Evolutionary conservation across 768 basidiomycete genomes (phyloP).

Genomic region (Dentipellis sp.): DNA sequence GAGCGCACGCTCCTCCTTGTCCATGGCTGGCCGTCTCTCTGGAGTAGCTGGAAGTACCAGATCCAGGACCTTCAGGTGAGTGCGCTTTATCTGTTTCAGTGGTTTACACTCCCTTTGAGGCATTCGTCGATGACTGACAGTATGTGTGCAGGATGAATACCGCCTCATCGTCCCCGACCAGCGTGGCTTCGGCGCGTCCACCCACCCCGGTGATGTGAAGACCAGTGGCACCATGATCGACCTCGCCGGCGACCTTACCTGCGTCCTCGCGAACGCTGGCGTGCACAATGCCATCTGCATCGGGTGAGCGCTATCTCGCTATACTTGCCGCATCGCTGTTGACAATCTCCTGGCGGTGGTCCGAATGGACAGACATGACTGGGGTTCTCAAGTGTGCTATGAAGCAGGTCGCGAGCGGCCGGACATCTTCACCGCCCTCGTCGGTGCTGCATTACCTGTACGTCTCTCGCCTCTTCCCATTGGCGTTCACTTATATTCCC

Average conservation of each 20-base stretch:
- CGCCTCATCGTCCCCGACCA: constrained; percentile 53
- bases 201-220: constrained; percentile 52
- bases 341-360: background rate
- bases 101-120: no score
- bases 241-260: constrained; percentile 51
- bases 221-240: constrained; percentile 53
- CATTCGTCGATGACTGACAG: background rate
- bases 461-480: constrained; percentile 8
- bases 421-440: constrained; percentile 49
- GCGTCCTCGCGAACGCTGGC: constrained; percentile 45
- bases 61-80: constrained; percentile 55
- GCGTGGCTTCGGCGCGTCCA: constrained; percentile 64
- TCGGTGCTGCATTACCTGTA: constrained; percentile 56
- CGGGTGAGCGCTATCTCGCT: constrained; percentile 35
- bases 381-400: constrained; percentile 62
- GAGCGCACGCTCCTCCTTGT: constrained; percentile 52
- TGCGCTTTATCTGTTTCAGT: background rate
- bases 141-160: constrained; percentile 39
- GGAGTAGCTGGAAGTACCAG: constrained; percentile 69
- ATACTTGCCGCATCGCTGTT: background rate
- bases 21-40: constrained; percentile 74
- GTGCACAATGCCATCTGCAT: constrained; percentile 46
- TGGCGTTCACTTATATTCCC: background rate
- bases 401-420: constrained; percentile 62
- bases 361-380: constrained; percentile 48